Base-by-base conservation (phyloP, 192 early-diverging fungal species). In the Geranomyces variabilis region DNA sequence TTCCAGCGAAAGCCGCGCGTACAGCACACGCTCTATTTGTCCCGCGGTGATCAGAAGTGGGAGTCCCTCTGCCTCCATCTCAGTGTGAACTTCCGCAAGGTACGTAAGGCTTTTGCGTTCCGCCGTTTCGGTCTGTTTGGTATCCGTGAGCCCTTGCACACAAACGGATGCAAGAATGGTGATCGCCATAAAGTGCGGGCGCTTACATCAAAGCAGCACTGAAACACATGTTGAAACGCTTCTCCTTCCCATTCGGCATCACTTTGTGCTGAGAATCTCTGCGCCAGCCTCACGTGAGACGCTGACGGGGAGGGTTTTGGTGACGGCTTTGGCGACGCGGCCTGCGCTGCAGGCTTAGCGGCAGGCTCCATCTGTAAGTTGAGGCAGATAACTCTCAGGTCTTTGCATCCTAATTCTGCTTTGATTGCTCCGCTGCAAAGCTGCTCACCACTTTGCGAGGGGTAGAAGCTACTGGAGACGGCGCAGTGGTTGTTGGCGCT, bases 201-300 rank as follows among this genome's bases (percentile, higher is more conserved):
- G 19, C 70, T 48, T 80, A 90, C 92, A 77, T 92, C 79, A 30
- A 97, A 79, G 13, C 92, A 92, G 24, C 93, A 89, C 19, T 85
- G 77, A 57, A 97, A 82, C 33, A 97, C 84, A 62, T 83, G 86
- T 15, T 90, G 90, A 19, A 94, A 76, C 6, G 90, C 90, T 44
- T 92, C 88, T 75, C 93, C 90, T 73, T 93, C 91, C 95, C 95
- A 97, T 19, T 87, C 86, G 28, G 86, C 87, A 66, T 89, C 81
- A 3, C 70, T 45, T 26, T 69, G 70, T 24, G 47, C 66, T 49
- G 74, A 0, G 62, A 79, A 82, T 12, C 56, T 46, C 26, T 63
- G n/a, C 17, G 75, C 63, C 9, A 57, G 29, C 24, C 70, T 33
- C 0, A 26, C 13, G 36, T 17, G 22, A 7, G 60, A 47, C 19